Base-by-base conservation (phyloP, 1,284 basidiomycete species). In the Moniliophthora roreri region DNA sequence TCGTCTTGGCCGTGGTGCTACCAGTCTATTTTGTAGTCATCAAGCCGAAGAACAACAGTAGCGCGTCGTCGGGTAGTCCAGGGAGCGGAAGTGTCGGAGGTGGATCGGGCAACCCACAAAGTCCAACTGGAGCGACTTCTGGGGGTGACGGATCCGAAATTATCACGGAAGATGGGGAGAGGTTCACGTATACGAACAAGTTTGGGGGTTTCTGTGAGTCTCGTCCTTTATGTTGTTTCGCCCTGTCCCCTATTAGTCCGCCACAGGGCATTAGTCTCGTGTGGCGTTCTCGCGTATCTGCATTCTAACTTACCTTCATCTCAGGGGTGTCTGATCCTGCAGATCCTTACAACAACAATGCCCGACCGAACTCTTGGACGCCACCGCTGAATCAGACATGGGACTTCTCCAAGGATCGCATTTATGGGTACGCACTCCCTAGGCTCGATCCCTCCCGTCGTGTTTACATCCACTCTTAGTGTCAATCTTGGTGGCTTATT, bases 401-500 rank as follows among this genome's bases (percentile, higher is more conserved):
- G 79, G 71, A 78, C 23, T 90, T 77, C 65, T 78, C 77, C 39
- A 72, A 54, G 2, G 66, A 79, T 54, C 70, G 58, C 48, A 74
- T 78, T 15, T 67, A 66, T 52, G 74, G 61, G 75, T 73, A 35
- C 6, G 64, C 63, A 34, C 28, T 46, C 16, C 24, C 23, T 21
- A 23, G 9, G 7, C 21, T 20, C 18, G 13, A 21, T 21, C 16
- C 21, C 39, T 34, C 40, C 41, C 9, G 37, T 34, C 10, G 15
- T 51, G 24, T 24, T 40, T 15, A 13, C 18, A 34, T 32, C 13
- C 44, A 8, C 35, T 15, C 39, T n/a, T 48, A 91, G 73, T 63
- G 80, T 87, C 56, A 87, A 87, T 67, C 67, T 91, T 38, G 90
- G 90, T 51, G 89, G 90, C 16, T 75, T 79, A 54, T 84, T 86